Conservation (phyloP, 1,139 yeast genomes). For the Yamadazyma sp. region DNA sequence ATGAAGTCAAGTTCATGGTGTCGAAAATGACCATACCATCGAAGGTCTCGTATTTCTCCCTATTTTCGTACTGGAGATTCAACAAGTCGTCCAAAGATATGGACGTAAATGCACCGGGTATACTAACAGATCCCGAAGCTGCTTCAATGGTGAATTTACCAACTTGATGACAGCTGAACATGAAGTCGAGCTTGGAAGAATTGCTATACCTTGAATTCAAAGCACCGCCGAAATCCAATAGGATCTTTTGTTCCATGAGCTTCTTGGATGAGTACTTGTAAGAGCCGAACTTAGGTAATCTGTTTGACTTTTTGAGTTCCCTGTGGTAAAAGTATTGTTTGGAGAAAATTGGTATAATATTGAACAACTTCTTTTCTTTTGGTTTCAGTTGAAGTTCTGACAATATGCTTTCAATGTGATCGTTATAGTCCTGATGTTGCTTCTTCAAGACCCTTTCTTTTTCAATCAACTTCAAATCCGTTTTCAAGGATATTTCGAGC, state of each 20-base stretch:
- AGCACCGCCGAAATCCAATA: conserved; percentile 57
- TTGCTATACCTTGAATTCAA: conserved; percentile 40
- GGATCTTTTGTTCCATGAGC: conserved; percentile 69
- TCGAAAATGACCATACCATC: conserved; percentile 68
- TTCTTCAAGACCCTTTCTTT: conserved; percentile 62
- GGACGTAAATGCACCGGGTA: conserved; percentile 53
- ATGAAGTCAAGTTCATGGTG: conserved; percentile 61
- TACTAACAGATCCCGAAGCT: conserved; percentile 42
- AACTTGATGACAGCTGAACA: conserved; percentile 73
- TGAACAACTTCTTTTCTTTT: conserved; percentile 53
- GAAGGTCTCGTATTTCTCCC: conserved; percentile 52
- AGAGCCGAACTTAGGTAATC: conserved; percentile 77
- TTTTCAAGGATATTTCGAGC: conserved; percentile 56
- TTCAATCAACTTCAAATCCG: conserved; percentile 58
- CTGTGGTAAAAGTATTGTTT: conserved; percentile 79
- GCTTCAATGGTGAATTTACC: conserved; percentile 74
- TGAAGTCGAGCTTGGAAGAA: conserved; percentile 68
- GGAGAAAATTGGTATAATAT: conserved; percentile 63
- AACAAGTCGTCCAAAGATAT: conserved; percentile 69
- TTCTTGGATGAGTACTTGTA: conserved; percentile 79
- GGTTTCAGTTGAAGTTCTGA: conserved; percentile 58
- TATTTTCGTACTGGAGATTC: conserved; percentile 63
- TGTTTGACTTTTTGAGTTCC: conserved; percentile 65
- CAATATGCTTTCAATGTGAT: conserved; percentile 67
- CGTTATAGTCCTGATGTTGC: conserved; percentile 65